These are phyloP conservation scores for Rehmannia glutinosa DNA, from an alignment of 257 asterid species.

Conservation along the genomic window DNA sequence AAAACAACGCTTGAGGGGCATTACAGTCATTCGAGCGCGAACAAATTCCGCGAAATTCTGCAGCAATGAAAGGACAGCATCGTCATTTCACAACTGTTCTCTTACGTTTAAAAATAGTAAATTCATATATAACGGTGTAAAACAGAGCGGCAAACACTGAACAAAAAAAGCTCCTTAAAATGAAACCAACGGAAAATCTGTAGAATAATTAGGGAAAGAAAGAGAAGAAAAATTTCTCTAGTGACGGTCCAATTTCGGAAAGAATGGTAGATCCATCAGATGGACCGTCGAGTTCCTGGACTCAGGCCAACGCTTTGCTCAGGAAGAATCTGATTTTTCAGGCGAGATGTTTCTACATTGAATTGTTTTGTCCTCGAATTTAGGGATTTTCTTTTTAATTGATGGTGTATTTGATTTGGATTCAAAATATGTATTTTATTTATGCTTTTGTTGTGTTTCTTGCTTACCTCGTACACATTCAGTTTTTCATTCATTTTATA, in stretches of 20 bases:
- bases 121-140: constrained; percentile 22
- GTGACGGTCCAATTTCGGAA: neutral
- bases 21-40: constrained; percentile 20
- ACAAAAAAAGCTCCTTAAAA: neutral
- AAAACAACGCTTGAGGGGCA: constrained; percentile 23
- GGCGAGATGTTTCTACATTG: constrained; percentile 25
- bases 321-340: constrained; percentile 79
- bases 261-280: constrained; percentile 24
- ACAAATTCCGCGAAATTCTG: constrained; percentile 1
- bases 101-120: neutral
- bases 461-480: too few relatives aligned
- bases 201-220: neutral
- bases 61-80: constrained; percentile 26
- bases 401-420: neutral
- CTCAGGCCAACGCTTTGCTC: constrained; percentile 10
- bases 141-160: constrained; percentile 7
- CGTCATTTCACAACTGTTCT: constrained; percentile 11
- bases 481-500: too few relatives aligned
- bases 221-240: neutral
- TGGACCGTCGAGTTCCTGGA: constrained; percentile 8
- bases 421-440: too few relatives aligned
- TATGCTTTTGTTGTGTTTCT: too few relatives aligned
- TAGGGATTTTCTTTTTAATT: neutral
- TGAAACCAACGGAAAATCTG: neutral
- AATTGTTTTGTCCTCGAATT: neutral